Evolutionary conservation across 2,329 filamentous ascomycete genomes (phyloP), one percentile per base, ranked within the genome.

Genomic region (Colletotrichum sublineola): DNA sequence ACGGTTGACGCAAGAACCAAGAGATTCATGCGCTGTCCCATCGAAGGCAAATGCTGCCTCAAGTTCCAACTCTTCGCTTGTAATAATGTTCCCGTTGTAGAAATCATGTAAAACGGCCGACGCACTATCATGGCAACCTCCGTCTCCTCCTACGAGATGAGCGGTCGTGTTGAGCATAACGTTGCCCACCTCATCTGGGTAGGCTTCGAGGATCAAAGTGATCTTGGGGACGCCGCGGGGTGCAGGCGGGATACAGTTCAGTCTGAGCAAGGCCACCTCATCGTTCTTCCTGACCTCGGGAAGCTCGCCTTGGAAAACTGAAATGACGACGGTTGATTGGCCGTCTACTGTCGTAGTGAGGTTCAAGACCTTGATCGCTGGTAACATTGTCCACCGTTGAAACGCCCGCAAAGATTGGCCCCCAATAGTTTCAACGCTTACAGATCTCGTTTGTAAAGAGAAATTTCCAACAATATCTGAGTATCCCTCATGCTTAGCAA

Each of bases 301-400:
- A 15, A 64, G 5, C 38, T 64, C 62, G 36, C 62, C 62, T 15
- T 64, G 62, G 29, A 53, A 64, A 18, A 64, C 48, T 12, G 62
- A 33, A 24, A 64, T 9, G 24, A 64, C 11, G 33, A 53, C 24
- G 24, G 15, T n/a, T 15, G 36, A n/a, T 38, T 64, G 48, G n/a
- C 38, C 46, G 48, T 64, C 36, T 5, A 18, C 29, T 3, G 62
- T 44, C 5, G 62, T 64, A 9, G 62, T 64, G 24, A 64, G 14
- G 11, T 44, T 31, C 24, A 63, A 20, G 12, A 36, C 24, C 14
- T 42, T 31, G 36, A 36, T 33, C 2, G 24, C 36, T 2, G 62
- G 62, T 6, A 64, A 38, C 24, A 44, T 14, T 6, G 62, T 53
- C 24, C 38, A 64, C 6, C 60, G 44, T 1, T 44, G 48, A 3